Evolutionary conservation across 2,329 filamentous ascomycete species (phyloP).

Genomic region (Talaromyces sp.): DNA sequence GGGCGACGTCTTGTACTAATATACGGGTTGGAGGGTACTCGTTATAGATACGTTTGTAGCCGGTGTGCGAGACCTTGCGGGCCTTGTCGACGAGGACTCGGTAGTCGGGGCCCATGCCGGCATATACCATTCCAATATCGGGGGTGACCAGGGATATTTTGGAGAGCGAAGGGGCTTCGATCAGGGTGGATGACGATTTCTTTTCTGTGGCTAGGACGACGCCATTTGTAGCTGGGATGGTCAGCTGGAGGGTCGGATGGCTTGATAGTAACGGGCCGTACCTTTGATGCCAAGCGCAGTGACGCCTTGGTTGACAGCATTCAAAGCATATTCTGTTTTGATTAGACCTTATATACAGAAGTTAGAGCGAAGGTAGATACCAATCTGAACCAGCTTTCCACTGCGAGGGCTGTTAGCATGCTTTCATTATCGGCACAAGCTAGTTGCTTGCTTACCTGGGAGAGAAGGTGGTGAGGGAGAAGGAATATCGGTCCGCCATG

Average conservation of each 20-base stretch:
- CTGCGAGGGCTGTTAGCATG: constrained; percentile 56
- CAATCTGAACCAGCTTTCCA: constrained; percentile 98
- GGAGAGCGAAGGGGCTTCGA: constrained; percentile 89
- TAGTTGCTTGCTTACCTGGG: constrained; percentile 68
- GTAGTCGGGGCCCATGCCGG: constrained; percentile 98
- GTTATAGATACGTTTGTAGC: constrained; percentile 99
- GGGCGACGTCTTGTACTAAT: constrained; percentile 95
- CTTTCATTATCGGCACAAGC: constrained; percentile 16
- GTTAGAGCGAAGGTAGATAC: constrained; percentile 45
- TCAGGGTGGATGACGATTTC: constrained; percentile 96
- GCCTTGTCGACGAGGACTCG: constrained; percentile 95
- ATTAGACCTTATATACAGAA: constrained; percentile 21
- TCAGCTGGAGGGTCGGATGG: not conserved
- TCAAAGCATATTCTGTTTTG: constrained; percentile 87
- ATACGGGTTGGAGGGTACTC: constrained; percentile 99
- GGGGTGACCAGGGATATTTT: constrained; percentile 98
- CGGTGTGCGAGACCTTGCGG: constrained; percentile 95
- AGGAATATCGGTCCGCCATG: constrained; percentile 99
- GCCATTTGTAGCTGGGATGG: constrained; percentile 84
- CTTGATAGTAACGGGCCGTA: constrained; percentile 39
- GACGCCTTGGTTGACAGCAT: constrained; percentile 98
- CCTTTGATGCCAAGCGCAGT: constrained; percentile 98
- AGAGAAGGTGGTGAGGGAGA: constrained; percentile 99
- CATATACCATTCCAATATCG: constrained; percentile 99
- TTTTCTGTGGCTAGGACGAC: constrained; percentile 99